Base-by-base conservation (phyloP, 805 yeast species). In the Cyberlindnera euphorbiiphila region DNA sequence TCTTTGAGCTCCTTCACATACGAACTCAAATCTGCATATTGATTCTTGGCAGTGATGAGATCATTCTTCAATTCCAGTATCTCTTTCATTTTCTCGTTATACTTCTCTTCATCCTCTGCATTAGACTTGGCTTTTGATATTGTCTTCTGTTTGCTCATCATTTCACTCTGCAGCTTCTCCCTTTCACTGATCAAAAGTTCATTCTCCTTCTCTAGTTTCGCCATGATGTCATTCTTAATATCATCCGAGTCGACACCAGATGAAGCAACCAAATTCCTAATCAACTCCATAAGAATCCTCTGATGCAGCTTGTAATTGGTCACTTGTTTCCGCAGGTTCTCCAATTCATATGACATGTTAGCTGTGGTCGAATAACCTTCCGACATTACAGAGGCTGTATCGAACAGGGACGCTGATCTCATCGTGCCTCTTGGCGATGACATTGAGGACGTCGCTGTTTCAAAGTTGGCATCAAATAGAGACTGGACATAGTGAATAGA, bases 271-370 rank as follows among this genome's bases (percentile, higher is more conserved):
- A 54, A 25, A 16, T 45, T 42, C 34, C 55, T 32, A 4, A 54
- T 52, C 13, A 51, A 32, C 30, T 65, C 69, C 21, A 60, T 54
- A 9, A 65, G 39, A 0, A 66, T 50, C 17, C 56, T 47, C 4
- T 60, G 54, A 36, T 58, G 65, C 16, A 61, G 56, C 41, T 65
- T 69, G 25, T 69, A 61, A 10, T 61, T 59, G 9, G 70, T 70
- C 11, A 74, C 44, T 34, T 71, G 69, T 32, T 56, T 55, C 34
- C 64, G 56, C 31, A 73, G 42, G n/a, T 56, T 55, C 36, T 65
- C 66, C 20, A 66, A 45, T 41, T 66, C 72, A 15, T 27, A 26
- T 0, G 43, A 14, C 17, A 34, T 34, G 9, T 30, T 39, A 1
- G 41, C 44, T 14, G 50, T 41, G 6, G 51, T 36, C 7, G 52